Evolutionary conservation across 352 stramenopile species (phyloP), one percentile per base, ranked within the genome.

Genomic region (Globisporangium barbulae): DNA sequence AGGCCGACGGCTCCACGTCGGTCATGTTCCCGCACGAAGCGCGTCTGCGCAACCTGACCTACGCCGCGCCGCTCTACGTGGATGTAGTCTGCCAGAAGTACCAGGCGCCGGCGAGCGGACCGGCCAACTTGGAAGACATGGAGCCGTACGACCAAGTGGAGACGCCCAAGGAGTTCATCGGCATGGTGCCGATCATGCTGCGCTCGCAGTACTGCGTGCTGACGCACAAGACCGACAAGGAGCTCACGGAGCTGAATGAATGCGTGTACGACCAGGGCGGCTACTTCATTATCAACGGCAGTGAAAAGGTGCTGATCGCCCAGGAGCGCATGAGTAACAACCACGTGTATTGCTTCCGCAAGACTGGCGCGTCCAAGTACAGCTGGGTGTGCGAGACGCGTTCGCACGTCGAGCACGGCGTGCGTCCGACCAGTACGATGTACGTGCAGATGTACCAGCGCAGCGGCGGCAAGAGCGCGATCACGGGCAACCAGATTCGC

Each of bases 291-390:
- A 98, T 99, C 70, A 98, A 98, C 74, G 96, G 96, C 53, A 97
- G 87, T 47, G 96, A 98, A 67, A 98, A 98, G 76, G 98, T 99
- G 60, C 93, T 99, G 49, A 98, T 99, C 70, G 97, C 98, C 0
- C 98, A 99, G 72, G 98, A 99, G 72, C 90, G 98, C 41, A 98
- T 99, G 88, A 98, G 90, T 57, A 99, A 99, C 79, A 99, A 99
- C 90, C 97, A 99, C 79, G 97, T 99, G 17, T 99, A 99, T 81
- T 98, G 97, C 41, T 99, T 99, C 78, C 83, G 96, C 64, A 99
- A 99, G 89, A 98, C 97, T 63, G 93, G 96, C 55, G 94, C 96
- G 19, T 97, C 85, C 74, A 99, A 99, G 77, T 97, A 96, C 76
- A 93, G 76, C 31, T 98, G 90, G 90, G 94, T 99, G 9, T 98